Conservation (phyloP, 2,329 filamentous ascomycete species). For the Metarhizium guizhouense region DNA sequence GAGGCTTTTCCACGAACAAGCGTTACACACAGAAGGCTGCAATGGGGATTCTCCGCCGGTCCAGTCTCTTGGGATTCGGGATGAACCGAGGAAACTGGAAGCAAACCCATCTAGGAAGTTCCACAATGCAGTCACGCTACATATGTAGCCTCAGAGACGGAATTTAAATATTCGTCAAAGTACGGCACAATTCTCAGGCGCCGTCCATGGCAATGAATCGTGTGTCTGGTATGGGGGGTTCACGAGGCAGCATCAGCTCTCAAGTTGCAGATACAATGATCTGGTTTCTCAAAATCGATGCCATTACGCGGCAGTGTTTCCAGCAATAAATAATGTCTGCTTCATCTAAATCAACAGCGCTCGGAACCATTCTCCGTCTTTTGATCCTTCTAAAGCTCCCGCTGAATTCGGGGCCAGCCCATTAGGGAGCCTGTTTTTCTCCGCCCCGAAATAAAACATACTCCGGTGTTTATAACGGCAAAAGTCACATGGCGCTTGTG, state of each 20-base stretch:
- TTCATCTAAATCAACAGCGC: not conserved
- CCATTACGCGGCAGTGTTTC: not conserved
- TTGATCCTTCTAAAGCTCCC: not conserved
- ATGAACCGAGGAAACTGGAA: not conserved
- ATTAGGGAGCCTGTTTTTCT: not conserved
- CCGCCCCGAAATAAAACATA: not conserved
- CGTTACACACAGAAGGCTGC: not conserved
- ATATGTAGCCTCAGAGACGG: not conserved
- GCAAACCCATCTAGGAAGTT: not conserved
- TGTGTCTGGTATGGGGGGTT: too few relatives aligned
- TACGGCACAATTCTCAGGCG: too few relatives aligned
- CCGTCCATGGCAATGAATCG: too few relatives aligned
- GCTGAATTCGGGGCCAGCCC: not conserved
- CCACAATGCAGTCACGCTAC: not conserved
- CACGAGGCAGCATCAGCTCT: too few relatives aligned
- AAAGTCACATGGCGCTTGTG: not conserved
- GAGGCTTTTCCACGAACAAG: not conserved
- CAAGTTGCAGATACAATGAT: not conserved
- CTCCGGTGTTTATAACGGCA: not conserved
- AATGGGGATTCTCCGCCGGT: not conserved
- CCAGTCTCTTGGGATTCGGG: not conserved
- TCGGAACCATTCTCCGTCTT: not conserved
- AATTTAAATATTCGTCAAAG: too few relatives aligned
- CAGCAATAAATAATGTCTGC: not conserved
- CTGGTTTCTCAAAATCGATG: not conserved